Evolutionary conservation across 2,329 filamentous ascomycete genomes (phyloP).

Genomic region (Colletotrichum kahawae): DNA sequence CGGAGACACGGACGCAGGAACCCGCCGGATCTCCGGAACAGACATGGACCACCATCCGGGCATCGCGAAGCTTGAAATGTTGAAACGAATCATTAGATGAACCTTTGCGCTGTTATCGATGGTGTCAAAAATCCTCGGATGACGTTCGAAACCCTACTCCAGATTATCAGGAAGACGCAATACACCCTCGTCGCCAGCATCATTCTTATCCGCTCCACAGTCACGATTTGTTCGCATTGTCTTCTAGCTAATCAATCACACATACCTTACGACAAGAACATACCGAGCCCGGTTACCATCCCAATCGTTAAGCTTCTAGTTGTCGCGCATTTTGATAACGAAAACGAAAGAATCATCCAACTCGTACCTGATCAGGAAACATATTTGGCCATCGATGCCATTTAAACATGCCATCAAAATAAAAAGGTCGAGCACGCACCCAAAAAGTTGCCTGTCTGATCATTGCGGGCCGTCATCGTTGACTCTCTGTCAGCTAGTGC

Average conservation of each 20-base stretch:
- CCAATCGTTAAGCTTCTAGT: background rate
- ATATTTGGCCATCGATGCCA: background rate
- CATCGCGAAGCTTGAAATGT: background rate
- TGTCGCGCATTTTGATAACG: background rate
- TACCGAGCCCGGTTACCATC: background rate
- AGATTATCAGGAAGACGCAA: background rate
- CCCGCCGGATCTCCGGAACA: background rate
- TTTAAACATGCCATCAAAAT: background rate
- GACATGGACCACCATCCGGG: background rate
- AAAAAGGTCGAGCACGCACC: background rate
- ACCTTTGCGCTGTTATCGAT: background rate
- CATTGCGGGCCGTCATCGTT: background rate
- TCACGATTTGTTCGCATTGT: background rate
- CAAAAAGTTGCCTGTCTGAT: background rate
- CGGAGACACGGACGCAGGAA: background rate
- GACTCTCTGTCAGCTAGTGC: background rate
- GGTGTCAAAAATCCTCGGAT: background rate
- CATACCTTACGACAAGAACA: background rate
- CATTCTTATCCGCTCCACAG: background rate
- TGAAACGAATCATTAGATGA: background rate
- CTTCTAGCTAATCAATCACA: background rate
- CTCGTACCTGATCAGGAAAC: background rate
- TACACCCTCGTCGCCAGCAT: background rate
- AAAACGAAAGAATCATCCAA: background rate
- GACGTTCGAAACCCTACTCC: background rate